Base-by-base conservation (phyloP, 257 asterid genomes). In the Solanum stenotomum region DNA sequence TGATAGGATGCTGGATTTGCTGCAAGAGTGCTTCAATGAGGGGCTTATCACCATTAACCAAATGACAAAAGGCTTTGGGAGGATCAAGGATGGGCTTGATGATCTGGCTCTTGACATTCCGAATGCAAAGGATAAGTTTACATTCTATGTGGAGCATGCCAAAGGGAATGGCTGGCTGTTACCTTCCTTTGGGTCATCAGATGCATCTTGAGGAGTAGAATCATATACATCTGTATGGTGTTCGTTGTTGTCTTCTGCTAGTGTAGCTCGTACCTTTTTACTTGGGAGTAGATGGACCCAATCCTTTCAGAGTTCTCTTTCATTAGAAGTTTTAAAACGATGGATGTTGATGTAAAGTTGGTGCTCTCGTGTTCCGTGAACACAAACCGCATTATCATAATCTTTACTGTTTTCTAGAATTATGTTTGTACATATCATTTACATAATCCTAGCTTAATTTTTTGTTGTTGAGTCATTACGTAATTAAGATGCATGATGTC, bases 81-180 rank as follows among this genome's bases (percentile, higher is more conserved):
- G 99, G 93, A 94, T 96, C 89, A 94, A 91, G 90, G 99, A 96
- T 20, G 98, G 98, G 90, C 96, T 97, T 2, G 99, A 95, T 6
- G 99, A 97, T 72, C 92, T 97, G 87, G 99, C 99, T 14, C 99
- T 97, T 1, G 99, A 97, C 90, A 95, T 96, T 42, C 99, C 99
- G 1, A 96, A 94, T 65, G 99, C 99, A 0, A 93, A 92, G 88
- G 98, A 95, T 5, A 97, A 97, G 87, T 95, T 97, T 87, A 84
- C 85, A 15, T 91, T 93, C 74, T 97, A 97, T 37, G 86, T 92
- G 89, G 93, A 91, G 85, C 89, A 93, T 12, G 99, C 97, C 3
- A 89, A 90, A 81, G 92, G 87, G 67, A 92, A 89, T 16, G 96
- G 95, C 16, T 97, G 99, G 99, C 92, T 97, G 49, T 85, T 91